phyloP scores from a whole-genome alignment of 768 basidiomycete species.

The Galerina marginata region DNA sequence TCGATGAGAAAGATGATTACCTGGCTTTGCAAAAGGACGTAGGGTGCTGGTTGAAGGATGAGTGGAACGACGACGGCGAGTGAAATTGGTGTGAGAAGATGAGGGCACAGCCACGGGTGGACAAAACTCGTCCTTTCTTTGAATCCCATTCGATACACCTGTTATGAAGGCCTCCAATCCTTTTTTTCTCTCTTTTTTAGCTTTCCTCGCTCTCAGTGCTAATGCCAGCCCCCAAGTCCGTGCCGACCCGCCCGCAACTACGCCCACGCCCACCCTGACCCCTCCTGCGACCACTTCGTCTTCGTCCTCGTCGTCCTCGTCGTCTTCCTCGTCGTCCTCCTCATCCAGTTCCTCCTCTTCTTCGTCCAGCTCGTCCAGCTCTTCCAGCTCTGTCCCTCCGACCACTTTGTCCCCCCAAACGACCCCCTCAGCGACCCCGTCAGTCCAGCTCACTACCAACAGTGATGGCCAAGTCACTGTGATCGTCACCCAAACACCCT shows the following conservation, averaged over 20 bases:
- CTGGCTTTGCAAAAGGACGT: too few relatives aligned
- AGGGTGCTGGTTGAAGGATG: too few relatives aligned
- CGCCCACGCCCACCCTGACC: neutral
- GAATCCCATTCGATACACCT: neutral
- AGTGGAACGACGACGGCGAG: neutral
- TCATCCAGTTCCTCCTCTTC: constrained; percentile 15
- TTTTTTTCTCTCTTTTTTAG: constrained; percentile 12
- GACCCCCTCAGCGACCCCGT: constrained; percentile 8
- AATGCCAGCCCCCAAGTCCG: neutral
- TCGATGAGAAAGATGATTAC: too few relatives aligned
- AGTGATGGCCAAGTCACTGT: constrained; percentile 30
- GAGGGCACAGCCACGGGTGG: constrained; percentile 6
- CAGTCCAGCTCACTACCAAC: constrained; percentile 17
- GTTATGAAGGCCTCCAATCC: constrained; percentile 17
- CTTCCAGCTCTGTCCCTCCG: constrained; percentile 20
- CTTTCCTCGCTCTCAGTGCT: constrained; percentile 6
- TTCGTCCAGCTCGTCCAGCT: constrained; percentile 15
- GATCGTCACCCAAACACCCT: constrained; percentile 24
- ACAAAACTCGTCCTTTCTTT: neutral
- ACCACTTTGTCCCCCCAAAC: constrained; percentile 20
- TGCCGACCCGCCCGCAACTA: neutral
- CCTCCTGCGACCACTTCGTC: constrained; percentile 1
- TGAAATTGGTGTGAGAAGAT: constrained; percentile 1
- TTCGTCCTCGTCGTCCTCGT: neutral
- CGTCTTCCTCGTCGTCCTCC: neutral